Evolutionary conservation across 768 basidiomycete species (phyloP), one percentile per base, ranked within the genome.

Genomic region (Mycena alexandri): DNA sequence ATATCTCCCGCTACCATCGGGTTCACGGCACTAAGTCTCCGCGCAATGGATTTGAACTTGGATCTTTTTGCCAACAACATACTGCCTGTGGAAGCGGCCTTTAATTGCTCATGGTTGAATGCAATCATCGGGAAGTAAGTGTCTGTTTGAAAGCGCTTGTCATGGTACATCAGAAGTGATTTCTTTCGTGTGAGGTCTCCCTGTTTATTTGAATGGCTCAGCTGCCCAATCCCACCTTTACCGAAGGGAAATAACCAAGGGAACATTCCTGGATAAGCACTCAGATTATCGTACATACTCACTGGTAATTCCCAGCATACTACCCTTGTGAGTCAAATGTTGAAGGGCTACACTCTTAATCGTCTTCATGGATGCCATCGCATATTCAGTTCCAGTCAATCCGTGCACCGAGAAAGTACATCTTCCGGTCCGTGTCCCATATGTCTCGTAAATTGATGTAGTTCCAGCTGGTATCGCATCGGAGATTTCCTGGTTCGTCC

Each of bases 231-330:
- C 2, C 76, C 77, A 17, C 79, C 80, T 2, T 72, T 25, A 0
- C 81, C 80, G 69, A 81, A 81, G 0, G 79, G 80, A 71, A 77
- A 82, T 1, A 81, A 60, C 79, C 80, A 81, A 1, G 81, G 81
- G 60, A 79, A 80, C 74, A 79, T 78, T n/a, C 72, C 69, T 1
- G 82, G 78, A 73, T 78, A 83, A 10, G 81, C 62, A 11, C 69
- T 55, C 1, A 79, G 73, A 60, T 84, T 82, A 7, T 78, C 57
- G 25, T 69, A 78, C 5, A 74, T 51, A 1, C 10, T 5, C 21
- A 29, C 25, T 3, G 25, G 50, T 24, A 29, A 51, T 51, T 1
- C 25, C 50, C 17, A 51, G 29, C 50, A 51, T 51, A 29, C 13
- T 16, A 10, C 50, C 25, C 29, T 51, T 16, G 8, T 29, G 24